Percentiles rank a stretch among this genome's conserved stretches.
Evolutionary conservation across 1,139 yeast species (phyloP).

Genomic region (Diutina ranongensis): DNA sequence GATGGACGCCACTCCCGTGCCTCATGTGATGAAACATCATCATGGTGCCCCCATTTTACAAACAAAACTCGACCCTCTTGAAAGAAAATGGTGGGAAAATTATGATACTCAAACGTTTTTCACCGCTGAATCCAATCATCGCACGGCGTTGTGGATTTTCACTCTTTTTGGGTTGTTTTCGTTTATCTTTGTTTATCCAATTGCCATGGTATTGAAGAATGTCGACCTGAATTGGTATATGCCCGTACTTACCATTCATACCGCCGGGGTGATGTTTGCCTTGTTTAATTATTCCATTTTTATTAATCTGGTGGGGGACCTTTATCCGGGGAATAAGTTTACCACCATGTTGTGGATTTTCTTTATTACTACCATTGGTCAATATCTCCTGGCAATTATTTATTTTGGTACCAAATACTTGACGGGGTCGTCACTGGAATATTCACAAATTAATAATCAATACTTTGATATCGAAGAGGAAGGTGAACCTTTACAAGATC

Average conservation of each 20-base stretch:
- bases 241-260: constrained; percentile 42
- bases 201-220: constrained; percentile 53
- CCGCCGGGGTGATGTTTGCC: constrained; percentile 34
- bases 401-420: not conserved
- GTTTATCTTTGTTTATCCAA: constrained; percentile 55
- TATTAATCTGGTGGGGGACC: constrained; percentile 45
- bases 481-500: not conserved
- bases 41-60: constrained; percentile 76
- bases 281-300: constrained; percentile 51
- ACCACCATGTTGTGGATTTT: constrained; percentile 52
- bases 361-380: constrained; percentile 39
- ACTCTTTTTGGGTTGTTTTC: constrained; percentile 33
- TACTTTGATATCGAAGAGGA: constrained; percentile 2
- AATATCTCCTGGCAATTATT: constrained; percentile 36
- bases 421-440: not conserved
- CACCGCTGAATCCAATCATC: constrained; percentile 38
- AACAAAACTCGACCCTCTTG: constrained; percentile 59
- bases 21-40: constrained; percentile 41
- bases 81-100: constrained; percentile 63
- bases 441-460: not conserved
- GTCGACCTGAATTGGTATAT: constrained; percentile 47
- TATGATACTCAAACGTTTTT: constrained; percentile 78
- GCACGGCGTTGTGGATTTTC: constrained; percentile 49
- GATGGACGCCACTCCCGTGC: constrained; percentile 17
- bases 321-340: constrained; percentile 74